Evolutionary conservation across 768 basidiomycete genomes (phyloP), one percentile per base, ranked within the genome.

Genomic region (Boletus speciosus): DNA sequence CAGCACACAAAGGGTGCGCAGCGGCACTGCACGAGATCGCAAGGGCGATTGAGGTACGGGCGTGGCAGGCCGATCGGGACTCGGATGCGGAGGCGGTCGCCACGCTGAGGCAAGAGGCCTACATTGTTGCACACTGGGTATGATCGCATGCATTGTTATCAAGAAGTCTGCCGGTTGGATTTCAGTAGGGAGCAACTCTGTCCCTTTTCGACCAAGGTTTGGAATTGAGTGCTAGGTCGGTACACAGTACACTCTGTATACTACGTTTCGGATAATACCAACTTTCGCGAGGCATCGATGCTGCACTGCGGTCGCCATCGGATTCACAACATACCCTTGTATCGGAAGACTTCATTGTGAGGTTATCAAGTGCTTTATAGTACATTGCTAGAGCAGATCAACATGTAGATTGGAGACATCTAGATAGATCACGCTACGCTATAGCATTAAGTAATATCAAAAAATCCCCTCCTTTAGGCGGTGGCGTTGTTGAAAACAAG

Each of bases 401-500:
- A 37, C 51, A 54, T 25, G n/a, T 37, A 54, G 31, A 61, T 29
- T 14, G 43, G 8, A 42, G 12, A 54, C 21, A 40, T 27, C 29
- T 35, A 52, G 7, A 32, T 31, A 56, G 42, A 47, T 37, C 47
- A 25, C n/a, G 14, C 49, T 55, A 43, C 11, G 10, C 21, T 36
- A 57, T 43, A 44, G 48, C 41, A 56, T 54, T 44, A 46, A n/a
- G 25, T 36, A 52, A 35, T 21, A 43, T 38, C 43, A 43, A 56
- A 44, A 27, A 5, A 3, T 11, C 1, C 25, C 35, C 23, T 34
- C 25, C 27, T 25, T 66, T 49, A 64, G 3, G 41, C 48, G 7
- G 88, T 89, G 6, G 81, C 85, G 60, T 93, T 93, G 77, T 93
- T 93, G 76, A 81, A 93, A 59, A 90, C 79, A 65, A 94, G 76